Evolutionary conservation across 805 yeast genomes (phyloP), one percentile per base, ranked within the genome.

Genomic region (Lachancea cidri): DNA sequence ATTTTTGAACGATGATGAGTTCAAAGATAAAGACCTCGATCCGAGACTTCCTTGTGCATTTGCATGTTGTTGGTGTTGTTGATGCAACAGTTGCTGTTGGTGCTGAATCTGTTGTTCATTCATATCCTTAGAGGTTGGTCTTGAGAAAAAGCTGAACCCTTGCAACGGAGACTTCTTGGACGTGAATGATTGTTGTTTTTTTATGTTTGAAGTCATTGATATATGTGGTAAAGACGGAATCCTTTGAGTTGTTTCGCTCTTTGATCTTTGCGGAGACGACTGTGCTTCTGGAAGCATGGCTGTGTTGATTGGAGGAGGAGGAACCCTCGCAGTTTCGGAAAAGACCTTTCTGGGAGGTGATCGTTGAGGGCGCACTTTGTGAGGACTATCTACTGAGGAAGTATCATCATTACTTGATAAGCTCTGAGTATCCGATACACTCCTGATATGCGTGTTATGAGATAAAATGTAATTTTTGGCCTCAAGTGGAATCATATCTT

Each of bases 21-120:
- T 63, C 20, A 66, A 45, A 1, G 71, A 67, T 57, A 62, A 51
- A 2, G 65, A 50, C 40, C 71, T 58, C 11, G 60, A 55, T 9
- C 58, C 14, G 7, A 33, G 24, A 54, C 17, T 40, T 45, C 33
- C 33, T 16, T 22, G 27, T 29, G 33, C 52, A 24, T 34, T 40
- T 32, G 45, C 41, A 18, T 33, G 37, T 35, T 35, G 49, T 27
- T 38, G 41, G 43, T 36, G 40, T 29, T 22, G 38, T 38, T 30
- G 43, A 22, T 36, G 45, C 15, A 41, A 49, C 35, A 41, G 49
- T 27, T 47, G 52, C 19, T 42, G 52, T 14, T 48, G 53, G 7
- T 48, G 51, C 20, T 22, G 57, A 36, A 46, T 45, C 22, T 43
- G 44, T 27, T 43, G 36, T 5, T 41, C 44, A 17, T 44, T 41